Base-by-base conservation (phyloP, 257 asterid species). In the Misopates orontium region DNA sequence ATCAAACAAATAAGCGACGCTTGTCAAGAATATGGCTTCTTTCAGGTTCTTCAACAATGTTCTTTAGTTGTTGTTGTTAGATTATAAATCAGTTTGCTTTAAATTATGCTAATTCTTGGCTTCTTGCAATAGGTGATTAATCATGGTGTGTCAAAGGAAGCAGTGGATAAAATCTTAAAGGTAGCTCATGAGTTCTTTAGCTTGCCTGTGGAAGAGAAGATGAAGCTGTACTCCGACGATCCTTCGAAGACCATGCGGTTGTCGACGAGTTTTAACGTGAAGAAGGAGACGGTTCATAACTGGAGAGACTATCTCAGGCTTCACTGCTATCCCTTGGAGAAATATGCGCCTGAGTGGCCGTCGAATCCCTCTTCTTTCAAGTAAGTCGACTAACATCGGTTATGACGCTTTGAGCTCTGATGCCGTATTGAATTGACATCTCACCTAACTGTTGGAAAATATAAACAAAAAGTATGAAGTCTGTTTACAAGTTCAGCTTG, bases 271-370 rank as follows among this genome's bases (percentile, higher is more conserved):
- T 84, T 84, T 54, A 84, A 84, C 67, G 85, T 84, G 73, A 78
- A 69, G 60, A 81, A 78, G 77, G 90, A 84, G 74, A 78, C 83
- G 0, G 78, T 84, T 70, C 87, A 77, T 54, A 84, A 84, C 40
- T 84, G 90, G 90, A 78, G 90, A 61, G 90, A 84, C 45, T 84
- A 81, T 75, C 74, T 84, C 8, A 75, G 90, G 77, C 87, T 84
- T 41, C 87, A 84, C 44, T 84, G 90, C 39, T 49, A 84, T 67
- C 90, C 90, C 19, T 64, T 84, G 69, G 90, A 81, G 22, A 81
- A 81, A 36, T 80, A 81, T n/a, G 84, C 55, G 8, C 83, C 85
- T 1, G 90, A 84, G 75, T 84, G 90, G 90, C 90, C 90, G 32
- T 70, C 79, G 8, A 74, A 59, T 45, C 90, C 90, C 18, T 57